Conservation (phyloP, 2,329 filamentous ascomycete genomes). For the Paradendryphiella salina region DNA sequence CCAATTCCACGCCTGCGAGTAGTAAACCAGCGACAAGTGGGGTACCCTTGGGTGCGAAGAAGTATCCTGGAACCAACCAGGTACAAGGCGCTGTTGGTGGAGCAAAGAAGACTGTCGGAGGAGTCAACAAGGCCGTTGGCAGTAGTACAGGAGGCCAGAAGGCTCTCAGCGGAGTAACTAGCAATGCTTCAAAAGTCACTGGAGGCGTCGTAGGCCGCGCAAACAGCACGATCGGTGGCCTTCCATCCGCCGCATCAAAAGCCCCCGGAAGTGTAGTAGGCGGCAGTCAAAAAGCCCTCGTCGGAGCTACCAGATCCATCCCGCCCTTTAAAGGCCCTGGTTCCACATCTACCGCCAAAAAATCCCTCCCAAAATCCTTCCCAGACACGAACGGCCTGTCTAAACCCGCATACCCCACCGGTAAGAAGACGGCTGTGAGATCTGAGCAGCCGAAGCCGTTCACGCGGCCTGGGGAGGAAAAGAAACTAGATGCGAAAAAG, state of each 20-base stretch:
- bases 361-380: conserved; percentile 11
- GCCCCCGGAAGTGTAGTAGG: conserved; percentile 8
- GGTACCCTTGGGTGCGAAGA: conserved; percentile 36
- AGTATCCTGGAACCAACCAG: conserved; percentile 29
- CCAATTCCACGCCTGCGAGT: conserved; percentile 38
- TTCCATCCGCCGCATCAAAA: conserved; percentile 13
- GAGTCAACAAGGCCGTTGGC: conserved; percentile 19
- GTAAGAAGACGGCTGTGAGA: conserved; percentile 36
- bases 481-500: conserved; percentile 21
- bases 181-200: conserved; percentile 13
- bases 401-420: conserved; percentile 21
- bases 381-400: conserved; percentile 15
- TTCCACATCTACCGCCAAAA: conserved; percentile 9
- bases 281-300: conserved; percentile 16
- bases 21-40: conserved; percentile 22
- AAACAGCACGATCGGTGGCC: conserved; percentile 16
- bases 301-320: conserved; percentile 10
- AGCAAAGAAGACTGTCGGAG: conserved; percentile 31
- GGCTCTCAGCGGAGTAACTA: conserved; percentile 7
- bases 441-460: conserved; percentile 36
- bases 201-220: conserved; percentile 14
- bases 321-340: conserved; percentile 13
- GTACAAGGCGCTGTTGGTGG: conserved; percentile 12
- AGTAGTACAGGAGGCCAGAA: conserved; percentile 17
- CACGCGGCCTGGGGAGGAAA: conserved; percentile 18